A percentile compares a stretch with the other conserved stretches of the same genome.
Evolutionary conservation across 2,329 filamentous ascomycete species (phyloP).

Genomic region (Macrophomina phaseolina): DNA sequence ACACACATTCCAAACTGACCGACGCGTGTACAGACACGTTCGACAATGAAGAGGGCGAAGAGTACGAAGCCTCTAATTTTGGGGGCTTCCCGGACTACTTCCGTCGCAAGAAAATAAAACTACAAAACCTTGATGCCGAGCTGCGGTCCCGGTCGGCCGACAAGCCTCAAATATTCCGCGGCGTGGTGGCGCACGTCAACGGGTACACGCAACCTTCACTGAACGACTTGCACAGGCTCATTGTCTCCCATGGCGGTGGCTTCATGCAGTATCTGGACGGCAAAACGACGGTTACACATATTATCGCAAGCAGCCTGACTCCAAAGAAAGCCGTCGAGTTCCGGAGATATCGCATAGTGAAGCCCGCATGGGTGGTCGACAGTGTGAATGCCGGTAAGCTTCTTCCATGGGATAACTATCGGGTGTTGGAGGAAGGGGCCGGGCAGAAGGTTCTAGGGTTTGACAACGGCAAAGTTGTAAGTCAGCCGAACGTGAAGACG

Average conservation of each 20-base stretch:
- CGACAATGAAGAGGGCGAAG: conserved; percentile 81
- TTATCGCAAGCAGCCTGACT: conserved; percentile 87
- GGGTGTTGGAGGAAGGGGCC: conserved; percentile 82
- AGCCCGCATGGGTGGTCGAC: conserved; percentile 92
- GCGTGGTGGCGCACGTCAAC: conserved; percentile 88
- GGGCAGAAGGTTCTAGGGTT: conserved; percentile 78
- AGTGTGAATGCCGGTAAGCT: conserved; percentile 81
- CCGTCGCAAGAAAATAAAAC: conserved; percentile 92
- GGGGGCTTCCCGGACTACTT: conserved; percentile 93
- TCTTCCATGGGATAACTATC: conserved; percentile 84
- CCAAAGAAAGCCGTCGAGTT: conserved; percentile 95
- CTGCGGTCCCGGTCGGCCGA: conserved; percentile 71
- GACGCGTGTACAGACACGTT: conserved; percentile 65
- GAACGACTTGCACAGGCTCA: conserved; percentile 83
- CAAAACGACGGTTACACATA: conserved; percentile 94
- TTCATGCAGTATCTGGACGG: conserved; percentile 94
- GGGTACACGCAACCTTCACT: conserved; percentile 95
- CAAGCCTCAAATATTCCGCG: conserved; percentile 86
- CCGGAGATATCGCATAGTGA: conserved; percentile 85
- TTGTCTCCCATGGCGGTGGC: conserved; percentile 91
- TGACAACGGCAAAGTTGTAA: conserved; percentile 66
- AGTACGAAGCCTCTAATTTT: conserved; percentile 86
- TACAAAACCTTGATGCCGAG: conserved; percentile 91
- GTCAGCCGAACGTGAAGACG: conserved; percentile 65
- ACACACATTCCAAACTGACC: conserved; percentile 13